A percentile compares a stretch with the other conserved stretches of the same genome.
phyloP scores from a whole-genome alignment of 805 yeast genomes.

The Kuraishia hungarica region DNA sequence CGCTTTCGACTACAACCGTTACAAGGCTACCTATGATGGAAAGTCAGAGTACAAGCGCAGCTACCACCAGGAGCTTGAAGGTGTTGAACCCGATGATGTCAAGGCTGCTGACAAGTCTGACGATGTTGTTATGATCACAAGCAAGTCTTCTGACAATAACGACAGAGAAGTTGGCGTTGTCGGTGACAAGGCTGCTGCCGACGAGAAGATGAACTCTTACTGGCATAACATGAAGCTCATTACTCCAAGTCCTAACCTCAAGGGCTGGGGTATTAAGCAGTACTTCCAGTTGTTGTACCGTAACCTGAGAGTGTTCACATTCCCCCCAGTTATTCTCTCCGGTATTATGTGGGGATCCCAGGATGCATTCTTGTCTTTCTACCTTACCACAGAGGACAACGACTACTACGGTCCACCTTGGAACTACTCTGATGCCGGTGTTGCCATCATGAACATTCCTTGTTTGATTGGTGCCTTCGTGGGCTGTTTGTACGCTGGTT shows the following conservation, averaged over 20 bases:
- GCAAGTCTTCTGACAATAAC: not conserved
- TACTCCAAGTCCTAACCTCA: constrained; percentile 50
- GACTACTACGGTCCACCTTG: constrained; percentile 54
- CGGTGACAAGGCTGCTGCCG: not conserved
- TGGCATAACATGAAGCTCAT: constrained; percentile 25
- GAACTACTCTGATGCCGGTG: constrained; percentile 51
- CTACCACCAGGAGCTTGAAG: not conserved
- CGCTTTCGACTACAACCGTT: constrained; percentile 45
- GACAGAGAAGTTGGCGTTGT: not conserved
- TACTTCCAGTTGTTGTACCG: constrained; percentile 26
- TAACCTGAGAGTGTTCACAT: constrained; percentile 22
- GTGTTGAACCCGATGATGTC: not conserved
- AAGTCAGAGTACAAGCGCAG: constrained; percentile 3
- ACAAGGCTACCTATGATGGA: constrained; percentile 28
- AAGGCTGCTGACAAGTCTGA: not conserved
- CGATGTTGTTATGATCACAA: not conserved
- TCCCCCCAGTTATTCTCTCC: constrained; percentile 54
- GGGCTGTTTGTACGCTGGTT: constrained; percentile 61
- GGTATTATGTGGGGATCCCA: constrained; percentile 77
- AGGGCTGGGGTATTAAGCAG: constrained; percentile 48
- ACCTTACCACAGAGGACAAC: constrained; percentile 65
- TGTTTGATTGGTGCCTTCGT: constrained; percentile 54
- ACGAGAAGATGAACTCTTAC: constrained; percentile 18
- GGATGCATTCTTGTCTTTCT: constrained; percentile 66
- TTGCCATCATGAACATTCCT: constrained; percentile 76